Evolutionary conservation across 306 rosid species (phyloP).

Genomic region (Quercus robur): DNA sequence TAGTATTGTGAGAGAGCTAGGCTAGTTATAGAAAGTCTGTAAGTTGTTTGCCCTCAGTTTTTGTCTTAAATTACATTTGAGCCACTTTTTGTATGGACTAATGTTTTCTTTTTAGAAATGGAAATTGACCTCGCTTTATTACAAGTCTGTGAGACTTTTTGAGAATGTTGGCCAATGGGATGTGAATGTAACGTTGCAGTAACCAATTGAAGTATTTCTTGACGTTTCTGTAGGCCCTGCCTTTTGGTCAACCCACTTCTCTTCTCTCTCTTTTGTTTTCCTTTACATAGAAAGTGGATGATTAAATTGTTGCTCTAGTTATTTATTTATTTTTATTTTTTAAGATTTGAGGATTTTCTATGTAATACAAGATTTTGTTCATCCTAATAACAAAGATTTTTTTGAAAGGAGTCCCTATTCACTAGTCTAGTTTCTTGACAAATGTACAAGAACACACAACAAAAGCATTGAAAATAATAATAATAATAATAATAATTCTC

Average conservation of each 20-base stretch:
- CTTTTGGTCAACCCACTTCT: background rate
- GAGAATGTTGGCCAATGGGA: slow-evolving; percentile 14
- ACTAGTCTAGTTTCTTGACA: no score
- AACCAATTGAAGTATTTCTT: slow-evolving; percentile 14
- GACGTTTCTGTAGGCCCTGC: background rate
- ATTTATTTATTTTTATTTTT: no score
- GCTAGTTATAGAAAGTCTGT: slow-evolving; percentile 26
- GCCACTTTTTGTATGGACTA: slow-evolving; percentile 8
- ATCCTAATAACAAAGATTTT: no score
- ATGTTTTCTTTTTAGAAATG: background rate
- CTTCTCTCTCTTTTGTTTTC: background rate
- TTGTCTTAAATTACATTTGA: slow-evolving; percentile 24
- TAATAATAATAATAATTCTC: no score
- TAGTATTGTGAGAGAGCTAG: background rate
- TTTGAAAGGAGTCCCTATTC: no score
- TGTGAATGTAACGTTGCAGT: slow-evolving; percentile 7
- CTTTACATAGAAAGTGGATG: background rate
- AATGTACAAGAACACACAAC: no score
- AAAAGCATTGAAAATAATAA: no score
- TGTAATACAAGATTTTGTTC: no score
- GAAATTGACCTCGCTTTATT: background rate
- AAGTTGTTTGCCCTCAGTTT: slow-evolving; percentile 12
- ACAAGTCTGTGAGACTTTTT: background rate
- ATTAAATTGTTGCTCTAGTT: background rate
- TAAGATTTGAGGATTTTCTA: no score